phyloP scores from a whole-genome alignment of 2,329 filamentous ascomycete species.

The Mycosphaerelloides madeirae region DNA sequence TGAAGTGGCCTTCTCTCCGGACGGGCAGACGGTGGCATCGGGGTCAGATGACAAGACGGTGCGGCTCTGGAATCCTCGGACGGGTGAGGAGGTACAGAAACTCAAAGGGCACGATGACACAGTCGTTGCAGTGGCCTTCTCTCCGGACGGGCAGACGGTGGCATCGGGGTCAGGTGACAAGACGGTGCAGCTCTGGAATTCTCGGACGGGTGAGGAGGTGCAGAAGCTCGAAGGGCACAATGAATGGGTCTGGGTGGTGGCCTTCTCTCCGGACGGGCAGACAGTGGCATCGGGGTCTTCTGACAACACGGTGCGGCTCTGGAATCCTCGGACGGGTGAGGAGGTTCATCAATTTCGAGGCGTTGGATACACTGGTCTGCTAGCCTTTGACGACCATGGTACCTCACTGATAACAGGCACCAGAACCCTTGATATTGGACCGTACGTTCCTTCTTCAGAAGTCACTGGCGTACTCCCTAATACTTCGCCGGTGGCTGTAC shows the following conservation, averaged over 20 bases:
- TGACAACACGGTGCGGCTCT: conserved; percentile 7
- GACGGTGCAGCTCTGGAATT: conserved; percentile 17
- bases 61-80: conserved; percentile 2
- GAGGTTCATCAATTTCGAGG: conserved; percentile 7
- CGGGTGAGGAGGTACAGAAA: conserved; percentile 14
- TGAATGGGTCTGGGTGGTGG: conserved; percentile 13
- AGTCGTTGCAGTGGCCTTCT: conserved; percentile 17
- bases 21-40: conserved; percentile 3
- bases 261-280: conserved; percentile 15
- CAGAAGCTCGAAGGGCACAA: conserved; percentile 23
- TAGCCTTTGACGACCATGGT: neutral
- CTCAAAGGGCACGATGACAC: conserved; percentile 17
- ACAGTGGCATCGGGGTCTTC: conserved; percentile 2
- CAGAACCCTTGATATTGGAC: neutral
- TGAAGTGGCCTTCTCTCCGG: conserved; percentile 14
- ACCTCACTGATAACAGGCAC: neutral
- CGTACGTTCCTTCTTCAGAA: neutral
- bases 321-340: conserved; percentile 3
- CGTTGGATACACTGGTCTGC: neutral
- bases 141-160: conserved; percentile 13
- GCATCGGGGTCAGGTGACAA: conserved; percentile 1
- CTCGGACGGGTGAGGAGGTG: conserved; percentile 3
- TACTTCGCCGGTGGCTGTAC: neutral
- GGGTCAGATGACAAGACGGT: conserved; percentile 13
- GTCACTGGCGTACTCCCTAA: neutral